Conservation (phyloP, 2,329 filamentous ascomycete genomes). For the Penicillium brevicompactum region DNA sequence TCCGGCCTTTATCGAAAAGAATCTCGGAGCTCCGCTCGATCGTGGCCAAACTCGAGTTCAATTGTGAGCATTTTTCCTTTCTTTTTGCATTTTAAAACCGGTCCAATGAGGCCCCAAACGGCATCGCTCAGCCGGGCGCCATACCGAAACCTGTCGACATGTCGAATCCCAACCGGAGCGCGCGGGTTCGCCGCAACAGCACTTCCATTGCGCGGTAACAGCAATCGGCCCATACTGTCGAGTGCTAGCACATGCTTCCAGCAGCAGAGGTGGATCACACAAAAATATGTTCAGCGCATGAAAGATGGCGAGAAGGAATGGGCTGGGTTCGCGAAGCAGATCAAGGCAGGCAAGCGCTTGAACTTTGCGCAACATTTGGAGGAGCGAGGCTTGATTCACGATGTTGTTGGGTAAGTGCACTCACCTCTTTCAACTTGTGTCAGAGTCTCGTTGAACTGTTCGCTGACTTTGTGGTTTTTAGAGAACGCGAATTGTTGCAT, state of each 20-base stretch:
- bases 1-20: conserved; percentile 26
- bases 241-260: not conserved
- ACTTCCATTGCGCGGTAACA: conserved; percentile 13
- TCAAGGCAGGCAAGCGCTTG: conserved; percentile 46
- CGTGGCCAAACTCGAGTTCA: conserved; percentile 4
- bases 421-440: not conserved
- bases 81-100: conserved; percentile 3
- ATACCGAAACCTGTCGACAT: conserved; percentile 17
- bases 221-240: conserved; percentile 16
- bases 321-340: conserved; percentile 43
- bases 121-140: conserved; percentile 24
- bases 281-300: conserved; percentile 38
- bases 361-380: conserved; percentile 49
- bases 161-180: conserved; percentile 20
- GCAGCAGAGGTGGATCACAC: conserved; percentile 42
- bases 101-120: conserved; percentile 31
- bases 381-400: conserved; percentile 49
- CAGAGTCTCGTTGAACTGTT: not conserved
- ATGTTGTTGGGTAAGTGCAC: conserved; percentile 47
- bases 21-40: conserved; percentile 18
- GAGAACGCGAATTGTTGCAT: conserved; percentile 47
- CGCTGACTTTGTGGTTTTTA: conserved; percentile 21
- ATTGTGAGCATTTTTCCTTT: conserved; percentile 8
- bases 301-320: conserved; percentile 45
- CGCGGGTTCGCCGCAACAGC: conserved; percentile 29